These are phyloP conservation scores for Beauveria australis DNA, from an alignment of 2,329 filamentous ascomycete genomes.

Conservation along the genomic window DNA sequence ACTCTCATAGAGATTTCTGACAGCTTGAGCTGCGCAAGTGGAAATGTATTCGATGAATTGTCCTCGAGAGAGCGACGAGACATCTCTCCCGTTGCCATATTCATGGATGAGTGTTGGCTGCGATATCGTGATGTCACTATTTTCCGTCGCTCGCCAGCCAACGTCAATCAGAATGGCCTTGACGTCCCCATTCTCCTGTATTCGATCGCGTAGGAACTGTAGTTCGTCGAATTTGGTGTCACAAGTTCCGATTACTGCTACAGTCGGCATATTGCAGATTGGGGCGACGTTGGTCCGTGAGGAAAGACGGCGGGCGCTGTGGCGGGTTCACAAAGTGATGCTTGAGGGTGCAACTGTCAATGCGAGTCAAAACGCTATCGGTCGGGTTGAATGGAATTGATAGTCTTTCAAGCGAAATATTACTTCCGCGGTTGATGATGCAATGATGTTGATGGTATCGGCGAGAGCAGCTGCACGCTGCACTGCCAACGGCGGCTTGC, in stretches of 20 bases:
- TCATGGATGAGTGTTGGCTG: slow-evolving; percentile 32
- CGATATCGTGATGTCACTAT: slow-evolving; percentile 39
- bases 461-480: neutral
- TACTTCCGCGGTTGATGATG: neutral
- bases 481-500: neutral
- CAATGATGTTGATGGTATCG: neutral
- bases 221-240: slow-evolving; percentile 58
- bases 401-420: neutral
- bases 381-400: neutral
- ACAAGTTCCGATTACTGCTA: slow-evolving; percentile 53
- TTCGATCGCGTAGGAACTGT: slow-evolving; percentile 41
- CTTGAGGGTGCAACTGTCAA: neutral
- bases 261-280: slow-evolving; percentile 23
- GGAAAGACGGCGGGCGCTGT: no score
- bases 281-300: neutral
- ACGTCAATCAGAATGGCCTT: slow-evolving; percentile 29
- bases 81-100: slow-evolving; percentile 22
- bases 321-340: neutral
- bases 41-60: slow-evolving; percentile 52
- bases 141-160: slow-evolving; percentile 34
- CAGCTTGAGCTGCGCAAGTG: slow-evolving; percentile 32
- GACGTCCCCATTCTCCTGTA: slow-evolving; percentile 22
- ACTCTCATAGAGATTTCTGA: slow-evolving; percentile 30
- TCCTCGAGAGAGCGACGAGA: slow-evolving; percentile 36
- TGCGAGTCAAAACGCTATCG: no score